Evolutionary conservation across 306 rosid species (phyloP).

Genomic region (Vicia faba): DNA sequence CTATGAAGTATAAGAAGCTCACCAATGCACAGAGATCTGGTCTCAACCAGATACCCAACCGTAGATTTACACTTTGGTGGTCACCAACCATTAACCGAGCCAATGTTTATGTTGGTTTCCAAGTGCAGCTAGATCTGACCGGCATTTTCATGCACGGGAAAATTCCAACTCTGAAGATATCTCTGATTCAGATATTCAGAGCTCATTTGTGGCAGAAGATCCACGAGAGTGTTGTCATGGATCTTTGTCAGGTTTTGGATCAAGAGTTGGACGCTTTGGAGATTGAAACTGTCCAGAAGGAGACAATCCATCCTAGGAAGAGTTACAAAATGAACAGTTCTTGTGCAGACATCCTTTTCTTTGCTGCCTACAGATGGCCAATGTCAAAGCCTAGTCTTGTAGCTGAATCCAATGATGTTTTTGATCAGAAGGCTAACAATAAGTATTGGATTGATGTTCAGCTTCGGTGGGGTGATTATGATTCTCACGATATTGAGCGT

Average conservation of each 20-base stretch:
- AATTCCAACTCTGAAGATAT: conserved; percentile 95
- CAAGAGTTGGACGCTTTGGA: conserved; percentile 98
- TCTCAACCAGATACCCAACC: conserved; percentile 98
- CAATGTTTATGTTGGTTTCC: conserved; percentile 97
- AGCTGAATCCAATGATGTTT: conserved; percentile 96
- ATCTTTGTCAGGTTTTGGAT: conserved; percentile 98
- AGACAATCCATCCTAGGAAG: conserved; percentile 97
- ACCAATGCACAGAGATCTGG: conserved; percentile 99
- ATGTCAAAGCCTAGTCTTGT: conserved; percentile 99
- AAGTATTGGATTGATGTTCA: conserved; percentile 99
- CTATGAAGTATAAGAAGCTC: conserved; percentile 97
- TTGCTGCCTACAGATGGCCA: conserved; percentile 99
- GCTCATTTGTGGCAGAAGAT: conserved; percentile 99
- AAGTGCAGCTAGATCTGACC: conserved; percentile 96
- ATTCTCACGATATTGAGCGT: conserved; percentile 97
- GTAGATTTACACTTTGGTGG: conserved; percentile 99
- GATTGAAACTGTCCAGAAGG: conserved; percentile 98
- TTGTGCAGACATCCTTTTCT: conserved; percentile 94
- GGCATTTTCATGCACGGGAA: conserved; percentile 99
- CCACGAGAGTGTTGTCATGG: conserved; percentile 99
- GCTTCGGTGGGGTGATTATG: conserved; percentile 99
- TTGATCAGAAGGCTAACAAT: conserved; percentile 96
- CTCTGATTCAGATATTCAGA: conserved; percentile 93
- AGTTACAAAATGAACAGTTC: conserved; percentile 99
- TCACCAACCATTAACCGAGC: conserved; percentile 98